Evolutionary conservation across 192 early-diverging fungal genomes (phyloP).

Genomic region (Mortierella alpina): DNA sequence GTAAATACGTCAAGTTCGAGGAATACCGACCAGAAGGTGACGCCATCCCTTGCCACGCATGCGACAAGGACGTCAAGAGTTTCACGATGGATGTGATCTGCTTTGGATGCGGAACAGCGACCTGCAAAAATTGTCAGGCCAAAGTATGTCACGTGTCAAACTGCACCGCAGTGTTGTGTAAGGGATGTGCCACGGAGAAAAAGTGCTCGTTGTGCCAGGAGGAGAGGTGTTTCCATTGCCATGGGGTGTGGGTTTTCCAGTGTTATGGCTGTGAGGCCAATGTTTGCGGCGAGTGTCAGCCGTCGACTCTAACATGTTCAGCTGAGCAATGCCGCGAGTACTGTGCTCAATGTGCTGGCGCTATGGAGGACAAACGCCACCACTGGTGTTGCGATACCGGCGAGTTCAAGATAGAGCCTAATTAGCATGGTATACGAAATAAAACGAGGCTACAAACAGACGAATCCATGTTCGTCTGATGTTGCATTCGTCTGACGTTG

Average conservation of each 20-base stretch:
- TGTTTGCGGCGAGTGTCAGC: slow-evolving; percentile 13
- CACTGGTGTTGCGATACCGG: slow-evolving; percentile 18
- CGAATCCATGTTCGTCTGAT: neutral
- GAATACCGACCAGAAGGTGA: neutral
- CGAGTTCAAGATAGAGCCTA: neutral
- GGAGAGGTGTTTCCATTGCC: neutral
- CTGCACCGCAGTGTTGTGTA: neutral
- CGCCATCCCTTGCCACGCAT: slow-evolving; percentile 1
- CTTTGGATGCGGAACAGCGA: neutral
- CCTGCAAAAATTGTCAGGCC: slow-evolving; percentile 2
- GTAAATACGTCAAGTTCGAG: slow-evolving; percentile 11
- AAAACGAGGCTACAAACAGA: slow-evolving; percentile 1
- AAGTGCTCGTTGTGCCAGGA: slow-evolving; percentile 8
- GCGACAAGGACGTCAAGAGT: slow-evolving; percentile 7
- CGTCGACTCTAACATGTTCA: slow-evolving; percentile 2
- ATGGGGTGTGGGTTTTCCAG: slow-evolving; percentile 5
- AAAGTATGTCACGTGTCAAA: slow-evolving; percentile 8
- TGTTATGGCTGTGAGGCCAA: slow-evolving; percentile 9
- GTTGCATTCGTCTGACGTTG: too few relatives aligned
- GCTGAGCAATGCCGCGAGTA: slow-evolving; percentile 9
- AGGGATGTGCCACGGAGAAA: slow-evolving; percentile 1
- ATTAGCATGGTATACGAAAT: neutral
- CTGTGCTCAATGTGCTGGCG: slow-evolving; percentile 12
- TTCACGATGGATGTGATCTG: slow-evolving; percentile 4
- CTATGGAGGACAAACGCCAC: slow-evolving; percentile 1